Percentiles rank a stretch among this genome's conserved stretches.
Conservation (phyloP, 768 basidiomycete genomes). For the Filobasidium wieringae region DNA sequence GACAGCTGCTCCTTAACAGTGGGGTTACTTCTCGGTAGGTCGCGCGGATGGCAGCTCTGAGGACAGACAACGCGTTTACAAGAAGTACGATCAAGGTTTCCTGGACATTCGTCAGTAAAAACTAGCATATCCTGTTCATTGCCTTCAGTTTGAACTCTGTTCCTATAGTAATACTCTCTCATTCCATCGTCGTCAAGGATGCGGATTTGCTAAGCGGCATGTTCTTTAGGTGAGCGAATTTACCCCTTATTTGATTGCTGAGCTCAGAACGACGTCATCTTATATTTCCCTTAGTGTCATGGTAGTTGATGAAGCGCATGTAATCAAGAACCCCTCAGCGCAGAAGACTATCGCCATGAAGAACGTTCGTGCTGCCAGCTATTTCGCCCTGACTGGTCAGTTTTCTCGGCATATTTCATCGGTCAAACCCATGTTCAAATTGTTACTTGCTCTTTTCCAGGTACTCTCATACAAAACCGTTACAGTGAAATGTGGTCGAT, state of each 20-base stretch:
- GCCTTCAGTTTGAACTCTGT: not conserved
- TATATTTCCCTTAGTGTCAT: slow-evolving; percentile 18
- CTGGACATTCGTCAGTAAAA: slow-evolving; percentile 62
- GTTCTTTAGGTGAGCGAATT: slow-evolving; percentile 50
- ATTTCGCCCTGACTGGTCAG: slow-evolving; percentile 75
- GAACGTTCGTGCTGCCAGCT: slow-evolving; percentile 52
- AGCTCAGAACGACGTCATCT: not conserved
- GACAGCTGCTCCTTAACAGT: slow-evolving; percentile 44
- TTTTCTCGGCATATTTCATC: not conserved
- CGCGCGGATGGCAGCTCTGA: slow-evolving; percentile 49
- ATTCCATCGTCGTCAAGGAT: not conserved
- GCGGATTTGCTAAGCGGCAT: slow-evolving; percentile 39
- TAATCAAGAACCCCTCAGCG: slow-evolving; percentile 65
- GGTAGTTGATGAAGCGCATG: slow-evolving; percentile 76
- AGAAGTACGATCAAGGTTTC: slow-evolving; percentile 67
- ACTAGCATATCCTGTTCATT: not conserved
- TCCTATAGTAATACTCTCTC: not conserved
- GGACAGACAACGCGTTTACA: slow-evolving; percentile 50
- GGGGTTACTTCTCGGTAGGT: slow-evolving; percentile 87
- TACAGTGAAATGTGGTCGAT: slow-evolving; percentile 88
- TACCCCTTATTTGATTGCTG: not conserved
- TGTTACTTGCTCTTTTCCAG: not conserved
- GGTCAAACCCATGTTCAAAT: not conserved
- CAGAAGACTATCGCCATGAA: slow-evolving; percentile 59
- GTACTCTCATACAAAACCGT: slow-evolving; percentile 67